Evolutionary conservation across 1,284 basidiomycete genomes (phyloP), one percentile per base, ranked within the genome.

Genomic region (Tilletia caries): DNA sequence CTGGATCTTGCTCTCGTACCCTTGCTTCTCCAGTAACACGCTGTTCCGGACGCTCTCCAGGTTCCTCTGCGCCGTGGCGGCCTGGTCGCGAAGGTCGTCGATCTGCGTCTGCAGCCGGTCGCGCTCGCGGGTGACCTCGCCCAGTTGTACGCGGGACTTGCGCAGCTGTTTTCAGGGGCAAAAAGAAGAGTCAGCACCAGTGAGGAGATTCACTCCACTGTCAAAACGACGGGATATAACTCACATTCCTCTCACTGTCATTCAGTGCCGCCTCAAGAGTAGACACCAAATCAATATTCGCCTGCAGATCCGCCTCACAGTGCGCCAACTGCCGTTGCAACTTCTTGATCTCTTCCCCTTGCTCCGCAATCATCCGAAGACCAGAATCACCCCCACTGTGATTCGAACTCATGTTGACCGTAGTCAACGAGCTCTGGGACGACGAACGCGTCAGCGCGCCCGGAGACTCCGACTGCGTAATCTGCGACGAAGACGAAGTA

Each of bases 281-380:
- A 25, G 75, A 88, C 72, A 94, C 92, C 68, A 95, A 88, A 82
- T 95, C 92, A 87, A 93, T 93, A 82, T 95, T 93, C 66, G 91
- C 90, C 78, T 93, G 91, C 70, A 95, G 86, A 83, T 95, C 93
- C 72, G 87, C 89, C 84, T 95, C 92, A 81, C 92, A 94, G 83
- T 95, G 92, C 37, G 89, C 89, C 67, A 96, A 84, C 84, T 94
- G 92, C 84, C 94, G 93, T 84, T 93, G 92, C 69, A 96, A 87
- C 41, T 91, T 93, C 85, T 92, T 91, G 85, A 95, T 73, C 70
- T 93, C 91, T 79, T 90, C 91, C 20, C 87, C 83, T 83, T 92
- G 91, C 75, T 91, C 88, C 73, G 91, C 90, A 13, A 93, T 78
- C 77, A 89, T 69, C 46, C 75, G 72, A n/a, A 73, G 62, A 64